phyloP scores from a whole-genome alignment of 495 filamentous ascomycete genomes.

The Xylaria flabelliformis region DNA sequence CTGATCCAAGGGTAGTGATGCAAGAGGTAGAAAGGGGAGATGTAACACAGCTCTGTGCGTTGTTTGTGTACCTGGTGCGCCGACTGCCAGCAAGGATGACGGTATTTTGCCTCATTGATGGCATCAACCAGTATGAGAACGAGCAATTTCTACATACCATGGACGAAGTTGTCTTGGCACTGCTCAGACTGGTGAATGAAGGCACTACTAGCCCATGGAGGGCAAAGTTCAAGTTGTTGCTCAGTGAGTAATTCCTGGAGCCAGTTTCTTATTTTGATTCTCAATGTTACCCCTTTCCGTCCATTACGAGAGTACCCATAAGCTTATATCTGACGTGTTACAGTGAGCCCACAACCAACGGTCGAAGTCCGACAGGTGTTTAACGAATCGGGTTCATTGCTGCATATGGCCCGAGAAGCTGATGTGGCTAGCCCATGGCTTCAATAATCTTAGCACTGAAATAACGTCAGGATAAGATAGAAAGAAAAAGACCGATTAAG shows the following conservation, averaged over 20 bases:
- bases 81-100: constrained; percentile 3
- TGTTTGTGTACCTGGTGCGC: background rate
- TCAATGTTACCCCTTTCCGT: too few species aligned
- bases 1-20: background rate
- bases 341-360: background rate
- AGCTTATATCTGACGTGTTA: too few species aligned
- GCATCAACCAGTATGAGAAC: background rate
- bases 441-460: too few species aligned
- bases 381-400: background rate
- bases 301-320: too few species aligned
- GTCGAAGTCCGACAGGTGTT: background rate
- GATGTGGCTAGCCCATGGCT: too few species aligned
- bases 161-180: background rate
- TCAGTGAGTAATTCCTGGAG: background rate
- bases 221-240: background rate
- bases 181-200: background rate
- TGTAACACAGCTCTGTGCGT: background rate
- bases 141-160: background rate
- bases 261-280: too few species aligned
- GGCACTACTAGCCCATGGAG: background rate
- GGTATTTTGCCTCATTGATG: background rate
- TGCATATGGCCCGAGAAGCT: background rate
- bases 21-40: background rate
- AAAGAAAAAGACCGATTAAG: too few species aligned
- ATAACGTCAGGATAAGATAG: too few species aligned